Evolutionary conservation across 331 rosid genomes (phyloP), one percentile per base, ranked within the genome.

Genomic region (Quercus tomentella): DNA sequence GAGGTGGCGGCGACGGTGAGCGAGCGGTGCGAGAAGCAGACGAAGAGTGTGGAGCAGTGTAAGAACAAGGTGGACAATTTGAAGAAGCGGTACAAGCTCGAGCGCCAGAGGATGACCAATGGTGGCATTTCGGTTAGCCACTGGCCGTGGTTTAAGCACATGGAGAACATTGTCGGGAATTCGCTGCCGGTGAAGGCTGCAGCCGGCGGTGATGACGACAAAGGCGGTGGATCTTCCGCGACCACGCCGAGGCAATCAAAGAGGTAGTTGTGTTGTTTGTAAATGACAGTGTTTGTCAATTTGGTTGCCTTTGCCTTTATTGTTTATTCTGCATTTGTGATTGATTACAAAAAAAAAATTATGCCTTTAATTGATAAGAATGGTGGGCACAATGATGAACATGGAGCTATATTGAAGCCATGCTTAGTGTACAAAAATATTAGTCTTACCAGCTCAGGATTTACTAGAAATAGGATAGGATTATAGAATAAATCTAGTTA

Each of bases 61-160:
- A 96, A 96, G 94, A 93, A 96, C 72, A 96, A 91, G 81, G 97
- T 96, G 4, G 98, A 96, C 81, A 96, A 96, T 76, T 77, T 96
- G 78, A 95, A 95, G 88, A 93, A 95, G 88, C 80, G 99, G 86
- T 95, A 95, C 79, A 95, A 93, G 82, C 82, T 96, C 49, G 98
- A 96, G 87, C 83, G 93, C 76, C 97, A 96, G 17, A 90, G 97
- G 84, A 93, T 93, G 92, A 96, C 21, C 77, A 91, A 76, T 82
- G 96, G 94, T 18, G 87, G 94, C 80, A 76, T 90, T 35, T 88
- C 98, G 9, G 73, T 79, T 11, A 93, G 94, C 71, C 97, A 91
- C 68, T 93, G 99, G 99, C 99, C 97, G 76, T 96, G 99, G 99
- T 96, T 89, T 75, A 91, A 91, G 87, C 88, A 89, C 71, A 90